Percentiles rank a stretch among this genome's conserved stretches.
These are phyloP conservation scores for Saccharomycopsis olivae DNA, from an alignment of 805 yeast species.

Conservation along the genomic window DNA sequence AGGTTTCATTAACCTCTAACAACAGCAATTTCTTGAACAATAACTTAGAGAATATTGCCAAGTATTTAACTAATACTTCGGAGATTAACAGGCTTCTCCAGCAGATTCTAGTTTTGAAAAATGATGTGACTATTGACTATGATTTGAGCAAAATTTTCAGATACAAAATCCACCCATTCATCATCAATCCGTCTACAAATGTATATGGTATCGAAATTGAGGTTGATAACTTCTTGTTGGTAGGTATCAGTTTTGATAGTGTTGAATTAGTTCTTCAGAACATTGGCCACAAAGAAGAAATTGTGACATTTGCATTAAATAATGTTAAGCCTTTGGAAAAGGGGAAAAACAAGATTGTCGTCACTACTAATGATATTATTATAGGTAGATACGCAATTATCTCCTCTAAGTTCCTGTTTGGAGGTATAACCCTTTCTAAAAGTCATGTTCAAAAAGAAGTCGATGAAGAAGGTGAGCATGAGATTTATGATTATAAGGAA, in stretches of 20 bases:
- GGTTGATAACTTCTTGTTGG: conserved; percentile 23
- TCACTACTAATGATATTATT: conserved; percentile 19
- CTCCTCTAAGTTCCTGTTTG: conserved; percentile 19
- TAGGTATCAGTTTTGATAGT: conserved; percentile 13
- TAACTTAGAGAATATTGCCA: conserved; percentile 12
- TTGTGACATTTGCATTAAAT: conserved; percentile 7
- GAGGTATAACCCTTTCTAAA: conserved; percentile 20
- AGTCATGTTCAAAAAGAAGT: conserved; percentile 7
- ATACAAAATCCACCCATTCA: conserved; percentile 27
- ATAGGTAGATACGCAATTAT: conserved; percentile 21
- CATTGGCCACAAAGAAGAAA: conserved; percentile 9
- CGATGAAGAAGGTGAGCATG: too few relatives aligned
- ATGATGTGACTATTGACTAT: conserved; percentile 18
- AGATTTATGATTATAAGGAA: conserved; percentile 12
- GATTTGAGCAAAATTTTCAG: conserved; percentile 30
- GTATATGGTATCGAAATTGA: conserved; percentile 28
- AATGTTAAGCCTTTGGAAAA: conserved; percentile 2
- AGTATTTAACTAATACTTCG: conserved; percentile 20
- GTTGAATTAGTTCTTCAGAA: conserved; percentile 19
- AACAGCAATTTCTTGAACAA: conserved; percentile 15
- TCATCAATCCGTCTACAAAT: conserved; percentile 29
- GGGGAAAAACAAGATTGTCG: conserved; percentile 9
- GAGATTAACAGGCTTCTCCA: conserved; percentile 19
- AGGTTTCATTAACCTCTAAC: conserved; percentile 10
- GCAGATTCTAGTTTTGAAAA: conserved; percentile 20